phyloP scores from a whole-genome alignment of 169 alveolate genomes.

The Cryptosporidium tyzzeri region DNA sequence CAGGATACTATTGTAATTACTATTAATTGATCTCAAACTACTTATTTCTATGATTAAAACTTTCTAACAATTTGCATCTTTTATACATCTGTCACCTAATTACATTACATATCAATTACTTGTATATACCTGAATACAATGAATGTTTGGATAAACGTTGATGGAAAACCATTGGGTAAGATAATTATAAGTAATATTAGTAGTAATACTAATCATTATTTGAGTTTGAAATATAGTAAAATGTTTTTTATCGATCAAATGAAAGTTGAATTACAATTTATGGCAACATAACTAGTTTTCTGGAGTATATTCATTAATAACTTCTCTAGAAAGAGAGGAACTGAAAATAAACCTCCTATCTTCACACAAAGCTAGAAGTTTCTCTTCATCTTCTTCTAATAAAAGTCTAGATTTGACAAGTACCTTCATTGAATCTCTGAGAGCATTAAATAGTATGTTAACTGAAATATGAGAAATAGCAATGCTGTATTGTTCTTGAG shows the following conservation, averaged over 20 bases:
- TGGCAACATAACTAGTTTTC: not conserved
- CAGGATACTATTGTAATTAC: conserved; percentile 1
- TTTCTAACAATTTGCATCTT: not conserved
- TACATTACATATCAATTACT: too few relatives aligned
- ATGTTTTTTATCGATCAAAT: too few relatives aligned
- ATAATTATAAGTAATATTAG: too few relatives aligned
- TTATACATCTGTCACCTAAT: not conserved
- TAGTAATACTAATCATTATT: too few relatives aligned
- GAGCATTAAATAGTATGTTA: conserved; percentile 61
- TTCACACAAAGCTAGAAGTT: conserved; percentile 62
- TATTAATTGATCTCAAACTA: not conserved
- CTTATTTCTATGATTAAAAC: not conserved
- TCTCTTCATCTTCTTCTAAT: conserved; percentile 71
- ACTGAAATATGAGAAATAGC: conserved; percentile 72
- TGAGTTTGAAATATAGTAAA: too few relatives aligned
- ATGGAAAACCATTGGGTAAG: too few relatives aligned
- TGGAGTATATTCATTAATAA: conserved; percentile 51
- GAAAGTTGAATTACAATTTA: not conserved
- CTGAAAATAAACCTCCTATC: conserved; percentile 67
- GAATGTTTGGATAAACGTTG: not conserved
- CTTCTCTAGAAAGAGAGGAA: conserved; percentile 66
- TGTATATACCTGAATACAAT: not conserved
- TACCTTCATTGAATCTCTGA: conserved; percentile 59
- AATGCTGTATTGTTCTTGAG: conserved; percentile 62
- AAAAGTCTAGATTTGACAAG: conserved; percentile 70